Evolutionary conservation across 108 stramenopile species (phyloP), one percentile per base, ranked within the genome.

Genomic region (Hondaea fermentalgiana): DNA sequence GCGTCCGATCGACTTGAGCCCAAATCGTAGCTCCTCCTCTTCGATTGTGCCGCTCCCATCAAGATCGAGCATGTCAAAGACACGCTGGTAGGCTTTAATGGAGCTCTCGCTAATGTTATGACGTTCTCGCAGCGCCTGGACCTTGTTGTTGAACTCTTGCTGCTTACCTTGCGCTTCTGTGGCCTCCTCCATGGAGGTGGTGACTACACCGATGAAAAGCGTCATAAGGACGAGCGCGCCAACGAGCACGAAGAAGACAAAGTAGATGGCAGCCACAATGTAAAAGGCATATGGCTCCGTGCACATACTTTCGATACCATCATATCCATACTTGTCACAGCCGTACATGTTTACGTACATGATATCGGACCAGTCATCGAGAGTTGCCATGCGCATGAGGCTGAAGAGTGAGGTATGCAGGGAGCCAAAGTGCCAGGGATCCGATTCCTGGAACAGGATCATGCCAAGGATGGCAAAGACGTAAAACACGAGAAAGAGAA

Each of bases 401-500:
- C 90, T 90, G 47, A 92, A 49, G 42, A 92, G 10, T 21, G 92
- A 87, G 12, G 51, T 89, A 72, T 91, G 88, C 23, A 92, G 59
- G 25, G 42, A 58, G 55, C 87, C 89, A 44, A 91, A 90, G 89
- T 90, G 87, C 58, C 58, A 88, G 4, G 92, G 92, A 59, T 92
- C 92, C 64, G 89, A 90, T 5, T 44, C 49, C 6, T 59, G 45
- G 51, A 90, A 72, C 3, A 92, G 87, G 59, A 87, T 89, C n/a
- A 92, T 49, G 44, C 90, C 91, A 25, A 91, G n/a, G 42, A 91
- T 87, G 23, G 91, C 92, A 58, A 59, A 92, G 29, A 92, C 89
- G 88, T 92, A 92, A 42, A 92, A 92, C 5, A 91, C 89, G 49
- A 92, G 76, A 42, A 92, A 60, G n/a, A 92, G 91, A 45, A 92